Evolutionary conservation across 2,329 filamentous ascomycete genomes (phyloP).

Genomic region (Fusarium albidum): DNA sequence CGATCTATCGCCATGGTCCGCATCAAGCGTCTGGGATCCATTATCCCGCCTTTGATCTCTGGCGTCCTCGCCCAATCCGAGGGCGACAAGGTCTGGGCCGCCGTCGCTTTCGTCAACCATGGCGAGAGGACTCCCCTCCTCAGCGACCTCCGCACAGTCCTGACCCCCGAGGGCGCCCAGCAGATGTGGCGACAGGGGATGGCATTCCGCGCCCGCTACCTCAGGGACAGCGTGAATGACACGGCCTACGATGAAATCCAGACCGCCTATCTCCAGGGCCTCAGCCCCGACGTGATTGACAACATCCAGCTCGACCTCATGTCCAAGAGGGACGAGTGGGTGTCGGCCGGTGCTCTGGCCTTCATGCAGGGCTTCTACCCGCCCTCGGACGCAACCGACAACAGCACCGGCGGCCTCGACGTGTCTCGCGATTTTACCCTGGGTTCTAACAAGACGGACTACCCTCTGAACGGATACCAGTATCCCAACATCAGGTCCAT

Average conservation of each 20-base stretch:
- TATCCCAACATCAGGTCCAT: slow-evolving; percentile 73
- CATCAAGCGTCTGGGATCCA: slow-evolving; percentile 11
- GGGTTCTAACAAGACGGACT: slow-evolving; percentile 60
- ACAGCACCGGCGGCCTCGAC: slow-evolving; percentile 40
- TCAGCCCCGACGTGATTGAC: slow-evolving; percentile 56
- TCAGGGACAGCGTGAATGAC: slow-evolving; percentile 41
- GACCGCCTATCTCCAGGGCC: slow-evolving; percentile 50
- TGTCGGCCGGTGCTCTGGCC: slow-evolving; percentile 74
- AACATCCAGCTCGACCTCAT: slow-evolving; percentile 55
- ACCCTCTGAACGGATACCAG: slow-evolving; percentile 81
- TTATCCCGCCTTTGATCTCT: slow-evolving; percentile 32
- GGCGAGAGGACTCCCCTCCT: slow-evolving; percentile 61
- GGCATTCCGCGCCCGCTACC: slow-evolving; percentile 59
- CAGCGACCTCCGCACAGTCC: slow-evolving; percentile 39
- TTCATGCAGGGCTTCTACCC: slow-evolving; percentile 90
- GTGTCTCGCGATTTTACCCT: slow-evolving; percentile 52
- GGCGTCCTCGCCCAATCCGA: slow-evolving; percentile 43
- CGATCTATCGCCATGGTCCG: slow-evolving; percentile 30
- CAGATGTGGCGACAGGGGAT: slow-evolving; percentile 60
- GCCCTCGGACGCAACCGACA: slow-evolving; percentile 56
- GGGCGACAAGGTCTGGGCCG: slow-evolving; percentile 56
- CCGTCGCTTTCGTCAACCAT: slow-evolving; percentile 57
- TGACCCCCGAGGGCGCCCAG: slow-evolving; percentile 63
- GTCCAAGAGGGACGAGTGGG: slow-evolving; percentile 52
- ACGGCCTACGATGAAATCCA: slow-evolving; percentile 39